These are phyloP conservation scores for Batkoa obscura DNA, from an alignment of 371 early-diverging fungal species.

Conservation along the genomic window DNA sequence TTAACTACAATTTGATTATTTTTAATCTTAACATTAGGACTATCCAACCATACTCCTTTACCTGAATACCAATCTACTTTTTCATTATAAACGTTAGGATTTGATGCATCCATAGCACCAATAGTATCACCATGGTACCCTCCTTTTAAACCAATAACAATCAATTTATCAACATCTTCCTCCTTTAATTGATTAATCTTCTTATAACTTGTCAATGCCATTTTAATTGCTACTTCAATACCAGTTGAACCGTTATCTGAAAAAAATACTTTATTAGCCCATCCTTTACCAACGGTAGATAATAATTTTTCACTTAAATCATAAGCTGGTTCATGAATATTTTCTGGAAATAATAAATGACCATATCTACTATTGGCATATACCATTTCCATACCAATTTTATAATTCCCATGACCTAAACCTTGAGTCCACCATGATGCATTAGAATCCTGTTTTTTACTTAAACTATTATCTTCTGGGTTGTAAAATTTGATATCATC, in stretches of 20 bases:
- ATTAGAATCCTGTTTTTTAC: conserved; percentile 48
- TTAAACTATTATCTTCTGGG: conserved; percentile 11
- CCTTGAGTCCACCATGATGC: conserved; percentile 80
- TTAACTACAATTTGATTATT: background rate
- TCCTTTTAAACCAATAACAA: conserved; percentile 41
- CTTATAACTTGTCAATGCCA: conserved; percentile 36
- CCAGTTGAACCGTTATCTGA: conserved; percentile 68
- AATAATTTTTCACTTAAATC: conserved; percentile 38
- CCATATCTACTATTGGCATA: conserved; percentile 62
- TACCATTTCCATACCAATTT: conserved; percentile 37
- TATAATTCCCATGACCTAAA: conserved; percentile 50
- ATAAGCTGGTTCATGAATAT: conserved; percentile 48
- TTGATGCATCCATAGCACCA: conserved; percentile 64
- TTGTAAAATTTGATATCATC: conserved; percentile 37
- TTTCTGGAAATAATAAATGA: conserved; percentile 68
- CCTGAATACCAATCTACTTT: conserved; percentile 44
- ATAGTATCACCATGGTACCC: conserved; percentile 76
- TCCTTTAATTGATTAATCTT: too few relatives aligned
- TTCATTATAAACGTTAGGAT: conserved; percentile 52
- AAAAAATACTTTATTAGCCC: conserved; percentile 59
- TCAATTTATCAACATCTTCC: background rate
- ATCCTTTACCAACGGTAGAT: conserved; percentile 30
- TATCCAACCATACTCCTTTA: background rate
- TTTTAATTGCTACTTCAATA: conserved; percentile 65
- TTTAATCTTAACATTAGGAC: too few relatives aligned